A percentile compares a stretch with the other conserved stretches of the same genome.
Evolutionary conservation across 2,329 filamentous ascomycete species (phyloP).

Genomic region (Fonsecaea erecta): DNA sequence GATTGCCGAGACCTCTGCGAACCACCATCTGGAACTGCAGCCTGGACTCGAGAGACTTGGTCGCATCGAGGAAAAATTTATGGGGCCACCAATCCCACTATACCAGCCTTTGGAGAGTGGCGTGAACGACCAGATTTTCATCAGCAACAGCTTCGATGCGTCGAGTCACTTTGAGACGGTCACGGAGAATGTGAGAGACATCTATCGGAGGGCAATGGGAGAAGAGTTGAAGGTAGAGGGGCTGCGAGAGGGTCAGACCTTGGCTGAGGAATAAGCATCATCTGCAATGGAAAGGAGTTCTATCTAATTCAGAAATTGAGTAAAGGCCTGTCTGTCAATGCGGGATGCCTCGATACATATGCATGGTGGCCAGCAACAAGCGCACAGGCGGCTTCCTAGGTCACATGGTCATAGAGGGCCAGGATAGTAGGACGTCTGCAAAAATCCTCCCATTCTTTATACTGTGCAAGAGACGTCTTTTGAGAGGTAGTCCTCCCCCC

Average conservation of each 20-base stretch:
- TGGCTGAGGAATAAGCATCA: constrained; percentile 46
- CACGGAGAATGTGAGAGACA: constrained; percentile 90
- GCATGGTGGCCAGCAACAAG: not conserved
- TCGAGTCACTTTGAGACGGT: constrained; percentile 97
- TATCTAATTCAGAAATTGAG: not conserved
- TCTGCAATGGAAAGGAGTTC: not conserved
- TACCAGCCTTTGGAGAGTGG: constrained; percentile 89
- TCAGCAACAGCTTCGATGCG: constrained; percentile 98
- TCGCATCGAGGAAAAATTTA: constrained; percentile 94
- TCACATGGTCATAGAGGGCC: not conserved
- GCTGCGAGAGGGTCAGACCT: constrained; percentile 69
- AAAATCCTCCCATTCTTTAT: not conserved
- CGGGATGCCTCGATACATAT: not conserved
- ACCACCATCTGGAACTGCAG: constrained; percentile 95
- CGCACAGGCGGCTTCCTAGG: not conserved
- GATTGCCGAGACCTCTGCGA: constrained; percentile 86
- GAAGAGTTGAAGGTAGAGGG: constrained; percentile 88
- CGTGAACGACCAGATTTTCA: constrained; percentile 86
- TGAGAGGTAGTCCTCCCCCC: not conserved
- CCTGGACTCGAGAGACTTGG: constrained; percentile 91
- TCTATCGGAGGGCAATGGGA: constrained; percentile 82
- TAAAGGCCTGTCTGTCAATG: not conserved
- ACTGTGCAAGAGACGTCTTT: not conserved
- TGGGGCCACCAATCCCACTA: constrained; percentile 88
- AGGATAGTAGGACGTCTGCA: not conserved